Evolutionary conservation across 176 grass and related monocot genomes (phyloP), one percentile per base, ranked within the genome.

Genomic region (Oryza rufipogon): DNA sequence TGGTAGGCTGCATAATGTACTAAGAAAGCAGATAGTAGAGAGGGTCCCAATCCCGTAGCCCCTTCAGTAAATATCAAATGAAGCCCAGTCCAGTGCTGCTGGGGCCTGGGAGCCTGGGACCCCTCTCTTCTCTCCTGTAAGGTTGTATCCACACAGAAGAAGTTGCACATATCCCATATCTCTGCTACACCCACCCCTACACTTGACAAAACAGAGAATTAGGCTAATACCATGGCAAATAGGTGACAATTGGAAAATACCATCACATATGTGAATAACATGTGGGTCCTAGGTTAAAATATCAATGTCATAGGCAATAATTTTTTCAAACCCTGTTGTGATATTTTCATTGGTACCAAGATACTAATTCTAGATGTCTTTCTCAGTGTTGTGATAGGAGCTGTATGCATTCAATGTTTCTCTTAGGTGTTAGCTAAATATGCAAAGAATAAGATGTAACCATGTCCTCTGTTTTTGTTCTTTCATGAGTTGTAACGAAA

Each of bases 21-120:
- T 92, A 16, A 65, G 90, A 32, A 92, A 90, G 26, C 92, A 94
- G 58, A 92, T 90, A 63, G 90, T 87, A n/a, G 85, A 92, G 11
- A 88, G 92, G 76, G 78, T 85, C 12, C 83, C 73, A 6, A 42
- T 83, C 14, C 34, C 20, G 1, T 64, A 2, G 11, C 5, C 0
- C 51, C 58, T 25, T 73, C 61, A 22, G 32, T 32, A 77, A 46
- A 30, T 70, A 74, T 46, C 30, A 11, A 67, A 9, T 73, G 9
- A 73, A 68, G 74, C 10, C 19, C 22, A 4, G 33, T 54, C 39
- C 7, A 82, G 4, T 47, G 52, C 13, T 66, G 39, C 39, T 41
- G 39, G 39, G 39, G 39, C 39, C 39, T 41, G 42, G 8, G 2
- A 2, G 5, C 14, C 42, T 54, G 42, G 8, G 4, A 1, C 15